phyloP scores from a whole-genome alignment of 768 basidiomycete species.

The Lactifluus volemus region DNA sequence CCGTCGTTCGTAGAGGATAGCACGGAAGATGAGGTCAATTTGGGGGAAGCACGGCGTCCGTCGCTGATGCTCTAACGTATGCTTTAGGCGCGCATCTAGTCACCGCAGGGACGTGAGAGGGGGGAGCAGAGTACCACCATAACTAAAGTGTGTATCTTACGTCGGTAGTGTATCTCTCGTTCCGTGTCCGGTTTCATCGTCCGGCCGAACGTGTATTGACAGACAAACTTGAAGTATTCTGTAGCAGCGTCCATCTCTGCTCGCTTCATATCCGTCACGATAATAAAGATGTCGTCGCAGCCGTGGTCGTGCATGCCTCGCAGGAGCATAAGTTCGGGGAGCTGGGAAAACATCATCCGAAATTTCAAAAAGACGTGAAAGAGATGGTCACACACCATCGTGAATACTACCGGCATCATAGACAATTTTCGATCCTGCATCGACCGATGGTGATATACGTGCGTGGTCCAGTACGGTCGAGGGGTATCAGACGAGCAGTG shows the following conservation, averaged over 20 bases:
- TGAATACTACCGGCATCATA: constrained; percentile 76
- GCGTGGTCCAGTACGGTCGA: constrained; percentile 79
- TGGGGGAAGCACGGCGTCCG: constrained; percentile 78
- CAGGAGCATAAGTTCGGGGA: constrained; percentile 72
- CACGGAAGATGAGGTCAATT: constrained; percentile 69
- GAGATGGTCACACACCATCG: constrained; percentile 46
- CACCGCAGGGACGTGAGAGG: not conserved
- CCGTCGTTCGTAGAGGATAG: constrained; percentile 65
- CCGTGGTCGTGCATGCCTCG: constrained; percentile 75
- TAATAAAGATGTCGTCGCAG: constrained; percentile 71
- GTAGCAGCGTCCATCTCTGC: constrained; percentile 77
- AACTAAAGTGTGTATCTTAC: constrained; percentile 23
- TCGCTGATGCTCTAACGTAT: constrained; percentile 56
- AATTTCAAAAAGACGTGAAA: too few relatives aligned
- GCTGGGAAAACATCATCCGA: constrained; percentile 29
- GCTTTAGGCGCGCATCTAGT: constrained; percentile 56
- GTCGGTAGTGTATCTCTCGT: constrained; percentile 59
- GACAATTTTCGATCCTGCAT: constrained; percentile 64
- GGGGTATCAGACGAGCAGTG: constrained; percentile 67
- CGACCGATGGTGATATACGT: constrained; percentile 69
- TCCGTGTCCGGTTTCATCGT: constrained; percentile 59
- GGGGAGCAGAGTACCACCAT: not conserved
- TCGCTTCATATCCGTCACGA: constrained; percentile 70
- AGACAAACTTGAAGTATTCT: constrained; percentile 70
- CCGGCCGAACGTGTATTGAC: constrained; percentile 53